Percentiles rank a stretch among this genome's conserved stretches.
Conservation (phyloP, 2,329 filamentous ascomycete genomes). For the Penicillium hesseltinei region DNA sequence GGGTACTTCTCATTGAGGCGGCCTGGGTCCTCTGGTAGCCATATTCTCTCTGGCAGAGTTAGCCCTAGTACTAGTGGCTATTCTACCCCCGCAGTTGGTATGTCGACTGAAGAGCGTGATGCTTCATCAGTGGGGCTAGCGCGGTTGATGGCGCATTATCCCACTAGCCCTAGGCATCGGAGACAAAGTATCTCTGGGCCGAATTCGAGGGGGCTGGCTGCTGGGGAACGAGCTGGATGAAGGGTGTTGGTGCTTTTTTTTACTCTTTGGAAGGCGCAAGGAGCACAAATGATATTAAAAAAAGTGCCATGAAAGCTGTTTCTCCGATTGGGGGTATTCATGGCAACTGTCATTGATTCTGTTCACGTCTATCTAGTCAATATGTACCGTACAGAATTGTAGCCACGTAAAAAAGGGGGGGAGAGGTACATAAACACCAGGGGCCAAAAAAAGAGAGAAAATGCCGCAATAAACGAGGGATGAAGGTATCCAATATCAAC, state of each 20-base stretch:
- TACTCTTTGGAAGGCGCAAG: background rate
- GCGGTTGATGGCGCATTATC: slow-evolving; percentile 28
- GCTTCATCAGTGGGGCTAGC: slow-evolving; percentile 14
- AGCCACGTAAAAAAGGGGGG: background rate
- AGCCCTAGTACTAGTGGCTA: slow-evolving; percentile 21
- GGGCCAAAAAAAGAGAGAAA: slow-evolving; percentile 1
- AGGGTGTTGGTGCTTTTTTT: background rate
- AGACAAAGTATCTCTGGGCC: slow-evolving; percentile 27
- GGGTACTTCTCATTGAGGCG: slow-evolving; percentile 26
- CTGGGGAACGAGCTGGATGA: slow-evolving; percentile 7
- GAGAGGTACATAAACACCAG: slow-evolving; percentile 1
- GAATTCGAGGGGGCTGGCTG: slow-evolving; percentile 13
- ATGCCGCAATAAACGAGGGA: background rate
- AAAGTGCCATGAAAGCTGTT: background rate
- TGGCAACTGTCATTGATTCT: background rate
- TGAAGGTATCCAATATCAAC: slow-evolving; percentile 1
- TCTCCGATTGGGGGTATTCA: background rate
- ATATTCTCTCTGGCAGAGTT: slow-evolving; percentile 4
- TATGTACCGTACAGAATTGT: slow-evolving; percentile 10
- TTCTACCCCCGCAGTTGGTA: slow-evolving; percentile 18
- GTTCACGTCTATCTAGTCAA: slow-evolving; percentile 12
- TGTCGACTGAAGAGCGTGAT: slow-evolving; percentile 22
- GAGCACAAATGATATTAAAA: background rate
- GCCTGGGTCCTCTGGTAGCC: slow-evolving; percentile 10
- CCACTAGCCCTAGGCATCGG: slow-evolving; percentile 24